These are phyloP conservation scores for Cryptomeria japonica DNA, from an alignment of 75 land plant genomes.

Conservation along the genomic window DNA sequence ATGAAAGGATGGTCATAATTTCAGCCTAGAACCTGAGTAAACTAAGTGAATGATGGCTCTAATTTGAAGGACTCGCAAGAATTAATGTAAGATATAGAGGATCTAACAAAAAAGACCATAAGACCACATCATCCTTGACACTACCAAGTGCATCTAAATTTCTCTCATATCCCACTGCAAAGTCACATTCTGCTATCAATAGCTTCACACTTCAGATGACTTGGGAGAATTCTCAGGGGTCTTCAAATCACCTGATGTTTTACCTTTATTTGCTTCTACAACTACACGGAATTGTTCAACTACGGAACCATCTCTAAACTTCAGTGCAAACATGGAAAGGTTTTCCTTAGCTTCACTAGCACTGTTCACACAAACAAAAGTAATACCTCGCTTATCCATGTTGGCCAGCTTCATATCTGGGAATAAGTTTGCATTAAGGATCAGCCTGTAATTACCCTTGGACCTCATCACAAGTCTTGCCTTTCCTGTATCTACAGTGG, in stretches of 20 bases:
- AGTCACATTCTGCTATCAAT: constrained; percentile 3
- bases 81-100: not conserved
- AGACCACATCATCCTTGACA: not conserved
- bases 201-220: constrained; percentile 37
- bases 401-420: constrained; percentile 85
- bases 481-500: constrained; percentile 39
- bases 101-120: not conserved
- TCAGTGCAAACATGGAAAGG: constrained; percentile 79
- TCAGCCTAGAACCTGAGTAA: not conserved
- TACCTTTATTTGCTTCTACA: constrained; percentile 66
- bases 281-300: constrained; percentile 56
- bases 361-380: constrained; percentile 84
- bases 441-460: constrained; percentile 80
- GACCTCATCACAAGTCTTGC: constrained; percentile 90
- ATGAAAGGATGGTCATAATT: not conserved
- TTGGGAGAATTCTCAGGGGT: constrained; percentile 82
- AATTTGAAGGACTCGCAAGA: constrained; percentile 8
- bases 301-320: constrained; percentile 64
- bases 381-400: constrained; percentile 85
- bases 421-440: constrained; percentile 82
- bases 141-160: not conserved
- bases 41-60: constrained; percentile 2
- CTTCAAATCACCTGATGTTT: constrained; percentile 28
- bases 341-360: constrained; percentile 56
- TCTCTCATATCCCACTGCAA: not conserved